Evolutionary conservation across 2,329 filamentous ascomycete species (phyloP).

Genomic region (Ascochyta koolunga): DNA sequence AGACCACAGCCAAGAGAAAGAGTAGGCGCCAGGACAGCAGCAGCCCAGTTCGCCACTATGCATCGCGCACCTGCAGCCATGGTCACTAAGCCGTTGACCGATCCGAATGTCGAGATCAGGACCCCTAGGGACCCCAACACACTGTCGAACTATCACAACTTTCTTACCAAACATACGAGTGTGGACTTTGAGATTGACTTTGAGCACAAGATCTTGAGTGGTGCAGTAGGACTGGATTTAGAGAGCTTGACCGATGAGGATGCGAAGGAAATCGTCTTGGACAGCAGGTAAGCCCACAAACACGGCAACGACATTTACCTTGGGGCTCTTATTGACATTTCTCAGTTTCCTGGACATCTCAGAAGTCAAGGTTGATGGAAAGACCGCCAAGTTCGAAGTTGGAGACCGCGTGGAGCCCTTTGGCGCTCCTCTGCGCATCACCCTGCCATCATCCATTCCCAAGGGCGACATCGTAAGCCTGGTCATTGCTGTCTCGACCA

Average conservation of each 20-base stretch:
- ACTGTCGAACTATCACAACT: constrained; percentile 87
- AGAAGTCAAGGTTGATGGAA: constrained; percentile 71
- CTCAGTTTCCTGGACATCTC: constrained; percentile 73
- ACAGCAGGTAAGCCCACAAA: constrained; percentile 64
- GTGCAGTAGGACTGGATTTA: constrained; percentile 76
- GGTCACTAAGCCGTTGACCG: constrained; percentile 48
- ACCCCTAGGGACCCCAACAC: constrained; percentile 82
- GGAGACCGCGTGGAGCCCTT: constrained; percentile 74
- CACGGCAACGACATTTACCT: too few relatives aligned
- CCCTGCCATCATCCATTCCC: constrained; percentile 55
- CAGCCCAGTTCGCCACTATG: constrained; percentile 21
- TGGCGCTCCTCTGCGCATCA: constrained; percentile 71
- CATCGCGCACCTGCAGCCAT: constrained; percentile 38
- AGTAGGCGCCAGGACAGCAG: background rate
- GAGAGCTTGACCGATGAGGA: constrained; percentile 76
- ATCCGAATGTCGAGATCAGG: constrained; percentile 45
- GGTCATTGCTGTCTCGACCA: constrained; percentile 70
- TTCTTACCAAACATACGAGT: constrained; percentile 81
- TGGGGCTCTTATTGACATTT: background rate
- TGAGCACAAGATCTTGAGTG: constrained; percentile 74
- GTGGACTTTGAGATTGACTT: constrained; percentile 86
- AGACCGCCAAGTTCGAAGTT: constrained; percentile 71
- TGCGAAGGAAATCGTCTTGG: constrained; percentile 79
- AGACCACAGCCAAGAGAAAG: constrained; percentile 11
- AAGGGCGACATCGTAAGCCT: constrained; percentile 56